phyloP scores from a whole-genome alignment of 495 filamentous ascomycete genomes.

The Parathielavia hyrcaniae region DNA sequence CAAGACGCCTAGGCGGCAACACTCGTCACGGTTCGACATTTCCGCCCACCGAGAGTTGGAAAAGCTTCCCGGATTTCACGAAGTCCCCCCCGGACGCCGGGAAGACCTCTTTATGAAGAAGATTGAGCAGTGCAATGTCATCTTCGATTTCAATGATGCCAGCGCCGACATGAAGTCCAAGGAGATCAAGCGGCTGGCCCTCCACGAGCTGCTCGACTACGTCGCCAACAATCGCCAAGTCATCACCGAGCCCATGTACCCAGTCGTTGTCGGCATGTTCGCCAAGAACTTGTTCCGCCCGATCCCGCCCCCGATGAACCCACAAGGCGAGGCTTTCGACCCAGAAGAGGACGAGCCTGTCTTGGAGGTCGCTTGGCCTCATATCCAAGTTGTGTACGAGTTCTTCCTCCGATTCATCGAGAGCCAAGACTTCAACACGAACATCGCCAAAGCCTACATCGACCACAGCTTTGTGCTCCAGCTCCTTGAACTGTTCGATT shows the following conservation, averaged over 20 bases:
- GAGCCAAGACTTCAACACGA: conserved; percentile 99
- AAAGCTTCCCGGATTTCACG: conserved; percentile 97
- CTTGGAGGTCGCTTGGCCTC: conserved; percentile 96
- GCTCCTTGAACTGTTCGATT: conserved; percentile 97
- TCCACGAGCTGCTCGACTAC: conserved; percentile 96
- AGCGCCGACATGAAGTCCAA: conserved; percentile 99
- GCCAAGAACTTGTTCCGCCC: conserved; percentile 97
- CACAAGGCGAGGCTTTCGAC: conserved; percentile 96
- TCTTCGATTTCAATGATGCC: conserved; percentile 99
- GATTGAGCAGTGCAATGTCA: conserved; percentile 99
- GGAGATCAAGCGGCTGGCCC: conserved; percentile 94
- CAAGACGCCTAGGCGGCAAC: conserved; percentile 88
- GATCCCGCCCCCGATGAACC: conserved; percentile 93
- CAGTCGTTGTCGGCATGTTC: conserved; percentile 98
- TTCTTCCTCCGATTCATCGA: conserved; percentile 99
- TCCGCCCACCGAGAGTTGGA: conserved; percentile 94
- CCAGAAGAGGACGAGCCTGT: conserved; percentile 98
- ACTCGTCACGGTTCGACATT: conserved; percentile 96
- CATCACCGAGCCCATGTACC: conserved; percentile 99
- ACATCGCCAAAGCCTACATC: conserved; percentile 98
- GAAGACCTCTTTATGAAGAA: conserved; percentile 99
- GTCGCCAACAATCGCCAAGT: conserved; percentile 97
- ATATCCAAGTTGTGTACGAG: conserved; percentile 99
- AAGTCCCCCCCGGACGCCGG: conserved; percentile 88
- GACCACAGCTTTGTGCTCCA: conserved; percentile 96